Evolutionary conservation across 495 filamentous ascomycete genomes (phyloP).

Genomic region (Hamigera avellanea): DNA sequence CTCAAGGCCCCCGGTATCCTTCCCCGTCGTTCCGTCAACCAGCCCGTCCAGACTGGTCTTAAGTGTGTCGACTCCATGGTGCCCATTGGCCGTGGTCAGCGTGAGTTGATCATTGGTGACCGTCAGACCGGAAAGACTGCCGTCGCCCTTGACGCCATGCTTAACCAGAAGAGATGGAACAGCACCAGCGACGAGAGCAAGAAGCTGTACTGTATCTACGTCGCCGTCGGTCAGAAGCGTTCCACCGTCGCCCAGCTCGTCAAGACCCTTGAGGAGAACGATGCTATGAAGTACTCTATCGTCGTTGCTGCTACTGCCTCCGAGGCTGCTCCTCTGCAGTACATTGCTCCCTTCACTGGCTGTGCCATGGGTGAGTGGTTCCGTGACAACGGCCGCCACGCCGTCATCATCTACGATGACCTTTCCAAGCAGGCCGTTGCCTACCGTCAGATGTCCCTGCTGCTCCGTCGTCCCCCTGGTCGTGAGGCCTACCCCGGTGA

Average conservation of each 20-base stretch:
- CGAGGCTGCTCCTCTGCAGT: slow-evolving; percentile 89
- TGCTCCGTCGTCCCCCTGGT: slow-evolving; percentile 96
- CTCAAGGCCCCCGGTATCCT: slow-evolving; percentile 98
- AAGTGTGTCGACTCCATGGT: slow-evolving; percentile 99
- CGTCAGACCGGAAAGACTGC: slow-evolving; percentile 99
- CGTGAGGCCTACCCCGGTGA: slow-evolving; percentile 99
- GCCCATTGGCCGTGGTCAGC: slow-evolving; percentile 98
- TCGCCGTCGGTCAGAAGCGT: slow-evolving; percentile 98
- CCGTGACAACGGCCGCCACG: slow-evolving; percentile 85
- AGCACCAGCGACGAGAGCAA: slow-evolving; percentile 71
- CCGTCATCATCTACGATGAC: slow-evolving; percentile 91
- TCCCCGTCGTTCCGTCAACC: slow-evolving; percentile 89
- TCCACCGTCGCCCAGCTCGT: slow-evolving; percentile 98
- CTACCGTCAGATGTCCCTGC: slow-evolving; percentile 99
- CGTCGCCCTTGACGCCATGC: slow-evolving; percentile 94
- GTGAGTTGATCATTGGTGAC: slow-evolving; percentile 99
- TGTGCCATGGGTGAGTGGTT: slow-evolving; percentile 77
- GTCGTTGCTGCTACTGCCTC: slow-evolving; percentile 95
- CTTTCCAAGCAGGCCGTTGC: slow-evolving; percentile 98
- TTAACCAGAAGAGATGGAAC: slow-evolving; percentile 99
- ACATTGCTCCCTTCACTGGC: slow-evolving; percentile 90
- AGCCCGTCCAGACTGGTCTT: slow-evolving; percentile 98
- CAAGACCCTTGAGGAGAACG: slow-evolving; percentile 99
- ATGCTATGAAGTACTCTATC: slow-evolving; percentile 97
- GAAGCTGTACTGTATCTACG: slow-evolving; percentile 99